Evolutionary conservation across 768 basidiomycete species (phyloP).

Genomic region (Coprinellus micaceus): DNA sequence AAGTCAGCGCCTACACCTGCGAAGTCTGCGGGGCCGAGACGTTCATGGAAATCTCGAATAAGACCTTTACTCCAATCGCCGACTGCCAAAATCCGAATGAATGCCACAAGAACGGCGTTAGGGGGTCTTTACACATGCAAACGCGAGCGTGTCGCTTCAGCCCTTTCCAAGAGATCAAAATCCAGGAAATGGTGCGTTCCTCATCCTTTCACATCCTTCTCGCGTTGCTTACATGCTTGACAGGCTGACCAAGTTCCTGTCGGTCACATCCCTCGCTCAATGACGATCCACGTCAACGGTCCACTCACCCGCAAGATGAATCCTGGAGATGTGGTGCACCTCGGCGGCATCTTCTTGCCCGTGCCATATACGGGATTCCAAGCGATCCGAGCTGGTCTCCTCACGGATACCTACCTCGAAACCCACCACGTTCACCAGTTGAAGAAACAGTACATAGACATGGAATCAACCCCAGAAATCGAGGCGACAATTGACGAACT

Average conservation of each 20-base stretch:
- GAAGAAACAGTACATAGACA: slow-evolving; percentile 95
- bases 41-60: slow-evolving; percentile 93
- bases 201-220: not conserved
- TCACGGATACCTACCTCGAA: slow-evolving; percentile 97
- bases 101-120: slow-evolving; percentile 82
- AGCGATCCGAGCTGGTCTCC: slow-evolving; percentile 91
- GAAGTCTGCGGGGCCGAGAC: slow-evolving; percentile 98
- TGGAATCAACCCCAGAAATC: slow-evolving; percentile 89
- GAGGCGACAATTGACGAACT: slow-evolving; percentile 64
- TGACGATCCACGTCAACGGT: slow-evolving; percentile 95
- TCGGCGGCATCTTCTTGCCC: slow-evolving; percentile 96
- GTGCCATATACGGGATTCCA: slow-evolving; percentile 98
- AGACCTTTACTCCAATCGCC: slow-evolving; percentile 83
- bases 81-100: slow-evolving; percentile 86
- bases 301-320: slow-evolving; percentile 86
- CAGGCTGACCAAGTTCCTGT: slow-evolving; percentile 99
- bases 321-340: slow-evolving; percentile 92
- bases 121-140: slow-evolving; percentile 96
- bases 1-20: slow-evolving; percentile 97
- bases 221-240: not conserved
- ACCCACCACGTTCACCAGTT: slow-evolving; percentile 86
- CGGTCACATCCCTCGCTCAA: slow-evolving; percentile 96
- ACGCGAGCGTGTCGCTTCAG: slow-evolving; percentile 95
- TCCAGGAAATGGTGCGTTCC: slow-evolving; percentile 88
- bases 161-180: slow-evolving; percentile 97